Percentiles rank a stretch among this genome's conserved stretches.
phyloP scores from a whole-genome alignment of 192 early-diverging fungal genomes.

The Entomortierella parvispora region DNA sequence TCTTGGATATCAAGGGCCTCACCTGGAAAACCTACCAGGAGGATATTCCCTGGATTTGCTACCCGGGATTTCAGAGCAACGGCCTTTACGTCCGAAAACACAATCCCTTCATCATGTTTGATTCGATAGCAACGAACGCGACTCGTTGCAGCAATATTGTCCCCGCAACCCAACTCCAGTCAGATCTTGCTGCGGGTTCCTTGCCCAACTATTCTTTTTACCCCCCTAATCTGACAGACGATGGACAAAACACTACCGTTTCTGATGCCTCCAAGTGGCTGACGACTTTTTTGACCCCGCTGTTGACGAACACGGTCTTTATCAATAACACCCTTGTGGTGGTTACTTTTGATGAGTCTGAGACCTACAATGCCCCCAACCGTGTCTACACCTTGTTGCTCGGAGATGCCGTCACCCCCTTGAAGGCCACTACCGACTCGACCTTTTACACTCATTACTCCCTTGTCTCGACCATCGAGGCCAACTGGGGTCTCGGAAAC shows the following conservation, averaged over 20 bases:
- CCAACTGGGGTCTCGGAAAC: slow-evolving; percentile 72
- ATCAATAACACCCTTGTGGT: slow-evolving; percentile 55
- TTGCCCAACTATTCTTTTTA: slow-evolving; percentile 43
- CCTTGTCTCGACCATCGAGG: slow-evolving; percentile 65
- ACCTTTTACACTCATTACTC: slow-evolving; percentile 76
- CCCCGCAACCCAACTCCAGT: slow-evolving; percentile 59
- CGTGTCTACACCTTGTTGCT: slow-evolving; percentile 55
- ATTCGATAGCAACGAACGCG: slow-evolving; percentile 63
- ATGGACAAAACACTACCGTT: slow-evolving; percentile 65
- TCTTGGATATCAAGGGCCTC: slow-evolving; percentile 63
- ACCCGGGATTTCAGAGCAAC: slow-evolving; percentile 29
- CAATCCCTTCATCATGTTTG: slow-evolving; percentile 79
- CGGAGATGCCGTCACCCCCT: slow-evolving; percentile 45
- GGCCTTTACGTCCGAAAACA: slow-evolving; percentile 74
- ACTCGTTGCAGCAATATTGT: slow-evolving; percentile 74
- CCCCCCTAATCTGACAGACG: slow-evolving; percentile 69
- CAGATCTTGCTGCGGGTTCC: slow-evolving; percentile 56
- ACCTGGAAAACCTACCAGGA: slow-evolving; percentile 76
- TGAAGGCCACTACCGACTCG: slow-evolving; percentile 57
- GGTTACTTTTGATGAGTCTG: slow-evolving; percentile 52
- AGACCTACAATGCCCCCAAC: slow-evolving; percentile 47
- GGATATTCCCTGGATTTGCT: slow-evolving; percentile 58
- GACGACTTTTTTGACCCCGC: slow-evolving; percentile 60
- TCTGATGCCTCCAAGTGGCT: slow-evolving; percentile 63
- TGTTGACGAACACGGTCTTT: slow-evolving; percentile 58